These are phyloP conservation scores for Diaporthe citri DNA, from an alignment of 2,329 filamentous ascomycete species.

Conservation along the genomic window DNA sequence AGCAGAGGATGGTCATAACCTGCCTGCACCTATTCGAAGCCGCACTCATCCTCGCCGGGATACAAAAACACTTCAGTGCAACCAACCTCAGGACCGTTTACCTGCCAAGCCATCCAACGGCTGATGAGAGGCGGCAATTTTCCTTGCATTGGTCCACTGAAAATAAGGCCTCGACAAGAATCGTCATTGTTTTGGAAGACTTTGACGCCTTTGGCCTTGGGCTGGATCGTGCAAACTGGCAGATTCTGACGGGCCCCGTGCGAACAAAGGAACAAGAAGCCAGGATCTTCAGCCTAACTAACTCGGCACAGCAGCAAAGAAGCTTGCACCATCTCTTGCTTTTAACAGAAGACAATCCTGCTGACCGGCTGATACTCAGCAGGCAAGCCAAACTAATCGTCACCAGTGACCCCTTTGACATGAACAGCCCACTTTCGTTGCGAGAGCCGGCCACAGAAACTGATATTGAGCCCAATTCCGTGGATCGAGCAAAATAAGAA, in stretches of 20 bases:
- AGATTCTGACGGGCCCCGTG: neutral
- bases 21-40: constrained; percentile 1
- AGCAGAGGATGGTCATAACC: neutral
- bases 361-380: neutral
- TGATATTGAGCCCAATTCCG: neutral
- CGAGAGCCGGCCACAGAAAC: neutral
- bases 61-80: neutral
- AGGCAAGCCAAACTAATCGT: neutral
- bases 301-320: neutral
- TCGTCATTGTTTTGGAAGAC: neutral
- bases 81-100: neutral
- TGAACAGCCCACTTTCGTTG: constrained; percentile 1
- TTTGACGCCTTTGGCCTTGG: neutral
- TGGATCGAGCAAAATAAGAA: neutral
- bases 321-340: neutral
- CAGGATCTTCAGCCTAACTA: constrained; percentile 8
- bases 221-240: constrained; percentile 3
- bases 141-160: neutral
- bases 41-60: neutral
- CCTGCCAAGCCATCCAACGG: neutral
- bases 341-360: neutral
- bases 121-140: neutral
- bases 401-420: constrained; percentile 1
- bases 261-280: constrained; percentile 9
- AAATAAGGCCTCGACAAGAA: neutral